A percentile compares a stretch with the other conserved stretches of the same genome.
These are phyloP conservation scores for Diatrype stigma DNA, from an alignment of 2,329 filamentous ascomycete genomes.

Conservation along the genomic window DNA sequence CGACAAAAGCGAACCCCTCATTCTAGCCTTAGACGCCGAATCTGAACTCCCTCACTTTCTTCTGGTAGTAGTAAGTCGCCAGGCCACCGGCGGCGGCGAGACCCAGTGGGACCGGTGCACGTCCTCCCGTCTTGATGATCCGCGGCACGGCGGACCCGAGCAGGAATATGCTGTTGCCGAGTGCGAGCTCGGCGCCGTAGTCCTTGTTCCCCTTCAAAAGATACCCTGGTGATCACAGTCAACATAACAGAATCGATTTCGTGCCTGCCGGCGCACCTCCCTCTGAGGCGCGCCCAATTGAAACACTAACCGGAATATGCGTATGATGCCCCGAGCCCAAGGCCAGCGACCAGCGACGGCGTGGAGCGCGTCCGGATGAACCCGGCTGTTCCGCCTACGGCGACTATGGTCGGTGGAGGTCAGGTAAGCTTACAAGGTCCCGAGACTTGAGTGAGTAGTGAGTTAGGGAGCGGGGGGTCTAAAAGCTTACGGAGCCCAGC, in stretches of 20 bases:
- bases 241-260: neutral
- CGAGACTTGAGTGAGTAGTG: slow-evolving; percentile 1
- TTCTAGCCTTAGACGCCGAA: slow-evolving; percentile 30
- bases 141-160: slow-evolving; percentile 34
- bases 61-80: slow-evolving; percentile 38
- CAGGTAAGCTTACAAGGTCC: neutral
- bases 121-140: slow-evolving; percentile 34
- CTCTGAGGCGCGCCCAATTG: neutral
- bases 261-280: neutral
- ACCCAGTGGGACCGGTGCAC: slow-evolving; percentile 32
- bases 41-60: slow-evolving; percentile 36
- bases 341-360: slow-evolving; percentile 29
- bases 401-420: slow-evolving; percentile 17
- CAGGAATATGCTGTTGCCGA: slow-evolving; percentile 35
- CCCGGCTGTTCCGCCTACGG: slow-evolving; percentile 29
- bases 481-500: slow-evolving; percentile 32
- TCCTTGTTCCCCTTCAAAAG: slow-evolving; percentile 38
- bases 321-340: slow-evolving; percentile 29
- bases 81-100: slow-evolving; percentile 30
- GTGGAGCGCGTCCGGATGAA: slow-evolving; percentile 26
- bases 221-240: slow-evolving; percentile 26
- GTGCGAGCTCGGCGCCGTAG: slow-evolving; percentile 37
- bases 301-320: slow-evolving; percentile 23
- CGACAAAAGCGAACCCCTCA: neutral
- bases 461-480: neutral